Conservation (phyloP, 1,284 basidiomycete species). For the Vanrija pseudolonga region DNA sequence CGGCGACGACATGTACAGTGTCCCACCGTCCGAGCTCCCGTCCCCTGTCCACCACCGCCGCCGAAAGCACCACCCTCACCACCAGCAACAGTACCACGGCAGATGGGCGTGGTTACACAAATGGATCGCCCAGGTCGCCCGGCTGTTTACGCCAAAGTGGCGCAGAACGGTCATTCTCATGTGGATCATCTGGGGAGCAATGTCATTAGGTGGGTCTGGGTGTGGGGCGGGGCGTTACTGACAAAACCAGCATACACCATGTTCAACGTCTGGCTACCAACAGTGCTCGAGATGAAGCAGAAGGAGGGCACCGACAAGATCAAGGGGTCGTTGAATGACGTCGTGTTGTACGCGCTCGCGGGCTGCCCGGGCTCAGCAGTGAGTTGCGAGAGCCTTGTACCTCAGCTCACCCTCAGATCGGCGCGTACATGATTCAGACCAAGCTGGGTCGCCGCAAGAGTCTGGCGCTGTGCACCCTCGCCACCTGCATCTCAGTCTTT, state of each 20-base stretch:
- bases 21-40: no score
- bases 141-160: constrained; percentile 81
- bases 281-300: constrained; percentile 61
- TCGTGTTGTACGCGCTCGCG: constrained; percentile 65
- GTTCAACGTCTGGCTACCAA: constrained; percentile 95
- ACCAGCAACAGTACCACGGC: neutral
- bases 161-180: constrained; percentile 73
- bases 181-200: constrained; percentile 76
- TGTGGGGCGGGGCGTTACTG: constrained; percentile 1
- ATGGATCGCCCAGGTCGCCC: constrained; percentile 67
- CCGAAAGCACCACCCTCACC: neutral
- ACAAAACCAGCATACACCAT: constrained; percentile 74
- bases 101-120: constrained; percentile 8
- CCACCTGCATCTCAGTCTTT: constrained; percentile 75
- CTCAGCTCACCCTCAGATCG: constrained; percentile 57
- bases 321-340: constrained; percentile 67
- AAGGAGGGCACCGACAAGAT: constrained; percentile 54
- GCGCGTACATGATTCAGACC: constrained; percentile 82
- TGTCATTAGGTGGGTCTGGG: constrained; percentile 65
- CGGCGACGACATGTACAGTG: no score
- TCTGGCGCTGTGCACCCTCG: constrained; percentile 72
- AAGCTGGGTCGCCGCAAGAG: constrained; percentile 70
- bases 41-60: neutral
- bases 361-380: constrained; percentile 84
- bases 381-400: constrained; percentile 35